These are phyloP conservation scores for Limnanthes douglasii DNA, from an alignment of 345 rosid genomes.

Conservation along the genomic window DNA sequence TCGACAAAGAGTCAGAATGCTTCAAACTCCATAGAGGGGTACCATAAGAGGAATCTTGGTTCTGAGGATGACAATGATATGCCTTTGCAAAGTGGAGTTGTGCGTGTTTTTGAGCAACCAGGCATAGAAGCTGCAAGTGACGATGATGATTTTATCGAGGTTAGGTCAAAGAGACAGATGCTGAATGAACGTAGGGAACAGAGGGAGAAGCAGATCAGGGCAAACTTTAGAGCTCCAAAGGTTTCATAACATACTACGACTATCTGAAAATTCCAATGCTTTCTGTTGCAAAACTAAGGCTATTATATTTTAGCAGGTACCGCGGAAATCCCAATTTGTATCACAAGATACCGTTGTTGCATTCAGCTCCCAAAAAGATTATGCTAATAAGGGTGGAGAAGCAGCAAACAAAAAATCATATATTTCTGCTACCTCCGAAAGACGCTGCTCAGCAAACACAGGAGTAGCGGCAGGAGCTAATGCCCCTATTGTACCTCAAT, in stretches of 20 bases:
- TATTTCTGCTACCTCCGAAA: constrained; percentile 24
- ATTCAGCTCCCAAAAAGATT: constrained; percentile 25
- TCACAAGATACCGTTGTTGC: constrained; percentile 20
- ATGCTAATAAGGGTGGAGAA: constrained; percentile 26
- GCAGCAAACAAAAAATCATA: constrained; percentile 16
- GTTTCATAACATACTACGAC: constrained; percentile 20
- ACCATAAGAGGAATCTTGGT: constrained; percentile 29
- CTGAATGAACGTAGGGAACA: constrained; percentile 91
- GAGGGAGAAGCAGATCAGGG: constrained; percentile 91
- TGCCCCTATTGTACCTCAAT: constrained; percentile 24
- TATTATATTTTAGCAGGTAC: constrained; percentile 26
- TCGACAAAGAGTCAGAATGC: constrained; percentile 22
- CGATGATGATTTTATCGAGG: constrained; percentile 95
- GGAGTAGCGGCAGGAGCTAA: constrained; percentile 29
- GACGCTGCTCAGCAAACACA: constrained; percentile 14
- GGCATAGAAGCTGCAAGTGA: constrained; percentile 89
- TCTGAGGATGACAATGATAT: constrained; percentile 47
- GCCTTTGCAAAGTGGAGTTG: constrained; percentile 69
- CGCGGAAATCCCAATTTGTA: constrained; percentile 34
- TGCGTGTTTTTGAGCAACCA: constrained; percentile 71
- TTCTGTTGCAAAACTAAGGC: constrained; percentile 39
- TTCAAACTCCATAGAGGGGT: constrained; percentile 25
- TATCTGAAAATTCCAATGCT: background rate
- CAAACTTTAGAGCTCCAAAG: constrained; percentile 68
- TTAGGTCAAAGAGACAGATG: constrained; percentile 98